Base-by-base conservation (phyloP, 192 early-diverging fungal species). In the Powellomyces hirtus region DNA sequence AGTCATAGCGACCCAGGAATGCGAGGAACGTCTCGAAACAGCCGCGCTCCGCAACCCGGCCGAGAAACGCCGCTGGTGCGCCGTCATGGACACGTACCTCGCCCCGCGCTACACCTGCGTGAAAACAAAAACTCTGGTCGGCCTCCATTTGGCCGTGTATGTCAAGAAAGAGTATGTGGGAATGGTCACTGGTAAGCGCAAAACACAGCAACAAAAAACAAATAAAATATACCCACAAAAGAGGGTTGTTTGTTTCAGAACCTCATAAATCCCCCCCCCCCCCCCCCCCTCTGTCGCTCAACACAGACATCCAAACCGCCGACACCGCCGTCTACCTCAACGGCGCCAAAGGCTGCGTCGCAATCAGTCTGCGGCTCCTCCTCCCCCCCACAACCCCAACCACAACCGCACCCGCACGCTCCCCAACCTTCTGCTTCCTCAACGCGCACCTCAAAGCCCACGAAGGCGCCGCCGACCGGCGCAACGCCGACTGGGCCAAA, bases 1-100 rank as follows among this genome's bases (percentile, higher is more conserved):
- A 20, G 63, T 67, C 10, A 35, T 78, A 1, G 77, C 62, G 3
- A 68, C 70, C 14, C 77, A 78, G 56, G 77, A 78, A 46, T 75
- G 74, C 51, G 75, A 70, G 30, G 34, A 52, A 38, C 10, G 40
- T 7, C 35, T 75, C 4, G 68, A 75, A 44, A 69, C 38, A 13
- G 55, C 67, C 26, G 55, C n/a, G 7, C n/a, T 63, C 38, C 65
- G 51, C 27, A 31, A 55, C 24, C 64, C 62, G 30, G n/a, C 34
- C 24, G 26, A 29, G 18, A 64, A 70, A 55, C 22, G 36, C 11
- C 27, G 18, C 30, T 78, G 77, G 77, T 66, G 20, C 18, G 49
- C 18, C 40, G 40, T 42, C 40, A 18, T 42, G 10, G 10, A 42
- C 40, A 8, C 8, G 10, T 18, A 42, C 40, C 40, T 13, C 40